Percentiles rank a stretch among this genome's conserved stretches.
These are phyloP conservation scores for Gynandropsis gynandra DNA, from an alignment of 345 rosid species.

Conservation along the genomic window DNA sequence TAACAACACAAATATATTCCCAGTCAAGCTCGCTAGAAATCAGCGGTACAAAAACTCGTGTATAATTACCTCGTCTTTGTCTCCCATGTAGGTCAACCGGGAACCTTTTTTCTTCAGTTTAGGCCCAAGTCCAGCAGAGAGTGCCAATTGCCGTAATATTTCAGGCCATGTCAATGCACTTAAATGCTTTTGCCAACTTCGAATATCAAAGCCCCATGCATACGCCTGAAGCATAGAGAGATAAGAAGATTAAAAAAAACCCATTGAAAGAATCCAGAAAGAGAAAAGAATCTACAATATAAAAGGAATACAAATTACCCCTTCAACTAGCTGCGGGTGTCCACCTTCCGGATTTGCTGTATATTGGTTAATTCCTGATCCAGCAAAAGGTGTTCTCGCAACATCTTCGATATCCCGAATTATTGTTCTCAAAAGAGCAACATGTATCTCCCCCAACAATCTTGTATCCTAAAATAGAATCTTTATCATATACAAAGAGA, in stretches of 20 bases:
- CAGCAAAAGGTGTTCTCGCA: constrained; percentile 79
- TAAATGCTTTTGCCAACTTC: constrained; percentile 87
- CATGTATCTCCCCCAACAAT: constrained; percentile 87
- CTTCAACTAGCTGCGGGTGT: constrained; percentile 89
- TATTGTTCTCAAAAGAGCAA: constrained; percentile 65
- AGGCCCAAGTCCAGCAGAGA: constrained; percentile 91
- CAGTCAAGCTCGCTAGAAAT: neutral
- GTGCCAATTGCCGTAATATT: constrained; percentile 79
- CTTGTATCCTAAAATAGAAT: constrained; percentile 76
- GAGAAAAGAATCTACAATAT: constrained; percentile 3
- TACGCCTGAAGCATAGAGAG: constrained; percentile 55
- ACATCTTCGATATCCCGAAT: constrained; percentile 93
- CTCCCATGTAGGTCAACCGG: constrained; percentile 37
- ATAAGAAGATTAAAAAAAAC: constrained; percentile 10
- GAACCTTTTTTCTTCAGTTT: constrained; percentile 52
- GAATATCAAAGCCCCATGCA: constrained; percentile 96
- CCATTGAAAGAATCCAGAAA: constrained; percentile 10
- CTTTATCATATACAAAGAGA: constrained; percentile 16
- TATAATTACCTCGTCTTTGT: constrained; percentile 55
- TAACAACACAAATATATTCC: constrained; percentile 8
- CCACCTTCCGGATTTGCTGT: constrained; percentile 97
- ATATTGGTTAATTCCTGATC: constrained; percentile 74
- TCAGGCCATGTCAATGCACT: constrained; percentile 95
- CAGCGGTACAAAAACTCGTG: neutral
- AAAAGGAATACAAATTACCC: constrained; percentile 47